Evolutionary conservation across 2,329 filamentous ascomycete genomes (phyloP).

Genomic region (Verticillium tricorpus): DNA sequence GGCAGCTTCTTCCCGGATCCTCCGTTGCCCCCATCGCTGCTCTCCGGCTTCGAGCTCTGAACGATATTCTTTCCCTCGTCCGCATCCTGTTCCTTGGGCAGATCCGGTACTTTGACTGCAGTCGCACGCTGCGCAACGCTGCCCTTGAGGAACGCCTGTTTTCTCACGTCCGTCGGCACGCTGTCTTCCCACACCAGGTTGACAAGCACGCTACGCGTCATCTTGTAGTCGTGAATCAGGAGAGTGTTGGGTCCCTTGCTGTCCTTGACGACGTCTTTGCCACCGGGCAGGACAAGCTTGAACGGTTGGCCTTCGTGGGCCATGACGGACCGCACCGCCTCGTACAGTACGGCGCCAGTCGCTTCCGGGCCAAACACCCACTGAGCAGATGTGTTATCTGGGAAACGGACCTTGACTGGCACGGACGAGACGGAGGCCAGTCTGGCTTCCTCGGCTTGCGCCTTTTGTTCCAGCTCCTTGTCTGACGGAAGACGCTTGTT

Average conservation of each 20-base stretch:
- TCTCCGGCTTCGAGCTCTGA: constrained; percentile 25
- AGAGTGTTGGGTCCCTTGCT: constrained; percentile 40
- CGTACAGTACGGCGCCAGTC: constrained; percentile 68
- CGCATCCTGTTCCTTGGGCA: constrained; percentile 36
- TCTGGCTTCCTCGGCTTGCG: constrained; percentile 59
- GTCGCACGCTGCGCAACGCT: constrained; percentile 58
- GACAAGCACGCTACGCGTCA: constrained; percentile 67
- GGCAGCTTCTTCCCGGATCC: constrained; percentile 44
- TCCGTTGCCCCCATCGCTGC: constrained; percentile 30
- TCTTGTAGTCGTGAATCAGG: constrained; percentile 69
- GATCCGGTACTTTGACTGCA: constrained; percentile 61
- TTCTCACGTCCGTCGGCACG: constrained; percentile 52
- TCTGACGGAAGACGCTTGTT: constrained; percentile 81
- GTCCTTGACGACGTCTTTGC: constrained; percentile 44
- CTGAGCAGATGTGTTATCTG: constrained; percentile 76
- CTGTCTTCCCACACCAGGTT: constrained; percentile 70
- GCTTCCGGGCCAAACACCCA: constrained; percentile 65
- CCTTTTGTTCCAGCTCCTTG: constrained; percentile 69
- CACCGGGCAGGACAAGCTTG: constrained; percentile 60
- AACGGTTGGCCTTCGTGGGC: constrained; percentile 62
- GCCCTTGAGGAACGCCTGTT: constrained; percentile 53
- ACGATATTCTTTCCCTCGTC: constrained; percentile 29
- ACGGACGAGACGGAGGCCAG: constrained; percentile 64
- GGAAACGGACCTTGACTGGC: constrained; percentile 77
- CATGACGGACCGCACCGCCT: constrained; percentile 69